These are phyloP conservation scores for Neonectria faginata DNA, from an alignment of 2,329 filamentous ascomycete species.

Conservation along the genomic window DNA sequence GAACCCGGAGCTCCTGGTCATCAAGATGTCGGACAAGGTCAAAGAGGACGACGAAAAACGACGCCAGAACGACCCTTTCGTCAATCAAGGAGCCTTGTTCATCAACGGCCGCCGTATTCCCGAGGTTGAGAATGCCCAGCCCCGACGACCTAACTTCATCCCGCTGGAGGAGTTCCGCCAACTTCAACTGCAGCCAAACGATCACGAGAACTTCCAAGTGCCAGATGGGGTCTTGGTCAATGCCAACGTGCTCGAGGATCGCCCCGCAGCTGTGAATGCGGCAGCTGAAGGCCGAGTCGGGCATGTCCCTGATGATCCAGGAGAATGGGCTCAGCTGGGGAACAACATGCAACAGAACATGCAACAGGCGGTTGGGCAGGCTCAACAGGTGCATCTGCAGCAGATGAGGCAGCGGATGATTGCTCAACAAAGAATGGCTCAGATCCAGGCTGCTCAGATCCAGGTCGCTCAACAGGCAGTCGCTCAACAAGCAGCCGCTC, in stretches of 20 bases:
- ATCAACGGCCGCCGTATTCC: conserved; percentile 1
- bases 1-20: conserved; percentile 66
- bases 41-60: conserved; percentile 55
- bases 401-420: background rate
- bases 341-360: background rate
- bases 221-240: background rate
- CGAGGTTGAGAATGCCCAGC: background rate
- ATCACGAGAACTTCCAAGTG: background rate
- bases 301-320: background rate
- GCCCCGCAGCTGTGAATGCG: background rate
- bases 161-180: background rate
- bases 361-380: background rate
- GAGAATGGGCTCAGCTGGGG: background rate
- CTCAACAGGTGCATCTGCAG: background rate
- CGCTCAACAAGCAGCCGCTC: no score
- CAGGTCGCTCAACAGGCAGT: no score
- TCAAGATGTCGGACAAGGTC: conserved; percentile 69
- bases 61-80: conserved; percentile 14
- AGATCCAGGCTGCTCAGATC: no score
- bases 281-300: background rate
- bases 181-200: background rate
- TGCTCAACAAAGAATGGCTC: no score
- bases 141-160: background rate
- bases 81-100: conserved; percentile 7
- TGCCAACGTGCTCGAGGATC: background rate